These are phyloP conservation scores for Talaromyces sp. DNA, from an alignment of 2,329 filamentous ascomycete genomes.

Conservation along the genomic window DNA sequence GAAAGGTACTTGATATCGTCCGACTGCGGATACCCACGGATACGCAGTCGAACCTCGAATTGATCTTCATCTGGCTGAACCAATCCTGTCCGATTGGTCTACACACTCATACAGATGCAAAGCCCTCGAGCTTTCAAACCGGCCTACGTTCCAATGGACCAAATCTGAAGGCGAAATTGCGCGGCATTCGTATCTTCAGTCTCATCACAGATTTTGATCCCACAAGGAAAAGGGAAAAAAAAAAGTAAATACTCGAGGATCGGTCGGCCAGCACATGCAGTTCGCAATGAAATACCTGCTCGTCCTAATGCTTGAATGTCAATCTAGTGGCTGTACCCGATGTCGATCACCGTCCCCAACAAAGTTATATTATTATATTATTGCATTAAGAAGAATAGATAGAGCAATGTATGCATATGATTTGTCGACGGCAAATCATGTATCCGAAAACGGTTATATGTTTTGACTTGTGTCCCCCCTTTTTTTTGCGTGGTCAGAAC, in stretches of 20 bases:
- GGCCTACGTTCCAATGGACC: neutral
- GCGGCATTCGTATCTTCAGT: neutral
- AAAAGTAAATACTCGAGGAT: neutral
- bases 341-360: neutral
- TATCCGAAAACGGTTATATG: slow-evolving; percentile 2
- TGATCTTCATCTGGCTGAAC: neutral
- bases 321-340: neutral
- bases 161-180: neutral
- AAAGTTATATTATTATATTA: neutral
- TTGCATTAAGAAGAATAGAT: neutral
- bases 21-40: neutral
- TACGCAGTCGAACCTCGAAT: neutral
- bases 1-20: neutral
- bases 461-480: neutral
- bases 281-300: slow-evolving; percentile 1
- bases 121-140: neutral
- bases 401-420: neutral
- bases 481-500: neutral
- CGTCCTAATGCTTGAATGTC: neutral
- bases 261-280: neutral
- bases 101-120: neutral
- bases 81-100: neutral
- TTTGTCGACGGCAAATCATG: neutral
- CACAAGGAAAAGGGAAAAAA: neutral
- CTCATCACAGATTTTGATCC: neutral